Base-by-base conservation (phyloP, 352 stramenopile species). In the Saprolegnia diclina region DNA sequence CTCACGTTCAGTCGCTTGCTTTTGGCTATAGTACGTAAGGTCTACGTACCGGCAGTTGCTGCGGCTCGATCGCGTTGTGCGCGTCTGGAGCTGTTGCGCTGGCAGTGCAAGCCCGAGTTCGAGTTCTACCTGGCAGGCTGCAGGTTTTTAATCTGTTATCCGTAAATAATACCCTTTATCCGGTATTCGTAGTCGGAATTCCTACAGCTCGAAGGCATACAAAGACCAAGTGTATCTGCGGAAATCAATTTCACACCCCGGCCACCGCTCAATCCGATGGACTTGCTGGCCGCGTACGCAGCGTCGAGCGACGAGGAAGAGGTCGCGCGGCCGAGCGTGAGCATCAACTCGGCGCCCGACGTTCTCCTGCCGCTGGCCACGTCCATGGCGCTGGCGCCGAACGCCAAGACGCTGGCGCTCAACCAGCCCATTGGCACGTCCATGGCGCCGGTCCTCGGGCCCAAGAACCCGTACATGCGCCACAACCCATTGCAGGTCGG, bases 401-500 rank as follows among this genome's bases (percentile, higher is more conserved):
- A 62, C n/a, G 63, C 63, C 11, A 69, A 69, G 50, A 42, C 37
- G 32, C 32, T 69, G 44, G 38, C 63, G 24, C 26, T 69, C n/a
- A 69, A 69, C 37, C 63, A 69, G 38, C 63, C 63, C 35, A 53
- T 69, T 38, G 21, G 42, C 38, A 32, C 5, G 13, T 48, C 63
- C 9, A 24, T 56, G 42, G 63, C 63, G 13, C 63, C n/a, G 19
- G 50, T 69, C 7, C 26, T 62, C 18, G 63, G 63, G 13, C 63
- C 63, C 1, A n/a, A 62, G 63, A 69, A 69, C 61, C 63, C 63
- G 29, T 69, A 61, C 37, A 21, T 54, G 53, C 45, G 63, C 10
- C 45, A 69, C 37, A 52, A 78, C 24, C 73, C 76, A 11, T 50
- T 82, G 61, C 74, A 77, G 21, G 65, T 78, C 0, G 85, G 83